Conservation (phyloP, 768 basidiomycete genomes). For the Rhizopogon vesiculosus region DNA sequence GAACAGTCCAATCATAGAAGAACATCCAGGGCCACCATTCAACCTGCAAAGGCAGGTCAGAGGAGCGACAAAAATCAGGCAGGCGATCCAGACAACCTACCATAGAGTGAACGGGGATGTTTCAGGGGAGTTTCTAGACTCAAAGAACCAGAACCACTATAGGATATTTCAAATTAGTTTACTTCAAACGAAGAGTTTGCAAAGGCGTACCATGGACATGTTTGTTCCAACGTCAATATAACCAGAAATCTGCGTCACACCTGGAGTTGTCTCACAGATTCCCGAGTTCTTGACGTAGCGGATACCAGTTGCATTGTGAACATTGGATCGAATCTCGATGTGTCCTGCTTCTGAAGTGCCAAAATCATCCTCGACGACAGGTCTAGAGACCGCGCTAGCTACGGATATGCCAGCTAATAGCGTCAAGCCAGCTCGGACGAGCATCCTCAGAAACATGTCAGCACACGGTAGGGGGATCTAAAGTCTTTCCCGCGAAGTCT, state of each 20-base stretch:
- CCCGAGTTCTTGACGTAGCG: constrained; percentile 56
- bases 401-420: neutral
- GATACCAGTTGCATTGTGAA: constrained; percentile 25
- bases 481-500: neutral
- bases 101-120: constrained; percentile 66
- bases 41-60: constrained; percentile 29
- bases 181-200: neutral
- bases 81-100: constrained; percentile 22
- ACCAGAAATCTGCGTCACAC: constrained; percentile 55
- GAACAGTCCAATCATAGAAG: constrained; percentile 62
- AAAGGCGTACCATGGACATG: constrained; percentile 49
- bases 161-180: constrained; percentile 28
- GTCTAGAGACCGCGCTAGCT: neutral
- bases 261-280: constrained; percentile 61
- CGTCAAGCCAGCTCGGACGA: neutral
- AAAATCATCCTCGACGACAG: neutral
- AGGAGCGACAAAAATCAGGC: neutral
- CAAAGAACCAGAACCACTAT: constrained; percentile 80
- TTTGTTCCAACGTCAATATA: constrained; percentile 54
- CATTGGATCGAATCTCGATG: constrained; percentile 10
- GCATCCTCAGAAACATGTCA: constrained; percentile 9
- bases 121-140: constrained; percentile 52
- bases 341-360: neutral
- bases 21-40: constrained; percentile 60
- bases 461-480: neutral